Conservation (phyloP, 305 asterid genomes). For the Solanum chacoense region DNA sequence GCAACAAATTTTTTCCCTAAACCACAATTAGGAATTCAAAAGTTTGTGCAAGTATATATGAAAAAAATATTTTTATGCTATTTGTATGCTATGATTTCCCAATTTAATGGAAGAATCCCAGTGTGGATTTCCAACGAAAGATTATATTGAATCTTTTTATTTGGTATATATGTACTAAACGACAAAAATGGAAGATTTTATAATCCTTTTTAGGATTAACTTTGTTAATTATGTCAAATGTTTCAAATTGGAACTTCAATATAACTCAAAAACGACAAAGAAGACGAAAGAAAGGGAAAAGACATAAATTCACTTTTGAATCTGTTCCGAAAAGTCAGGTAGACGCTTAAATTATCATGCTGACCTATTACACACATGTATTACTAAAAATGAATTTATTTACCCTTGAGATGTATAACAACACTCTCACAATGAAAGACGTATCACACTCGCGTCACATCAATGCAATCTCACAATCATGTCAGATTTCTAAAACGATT, state of each 20-base stretch:
- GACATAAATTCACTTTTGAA: too few relatives aligned
- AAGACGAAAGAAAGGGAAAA: too few relatives aligned
- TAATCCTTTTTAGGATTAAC: neutral
- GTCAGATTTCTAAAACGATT: too few relatives aligned
- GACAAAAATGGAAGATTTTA: neutral
- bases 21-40: neutral
- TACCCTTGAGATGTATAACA: too few relatives aligned
- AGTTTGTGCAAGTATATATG: neutral
- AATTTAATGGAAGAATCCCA: neutral
- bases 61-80: neutral
- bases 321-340: too few relatives aligned
- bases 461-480: too few relatives aligned
- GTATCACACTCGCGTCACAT: too few relatives aligned
- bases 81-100: neutral
- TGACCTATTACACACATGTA: too few relatives aligned
- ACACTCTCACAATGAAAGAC: too few relatives aligned
- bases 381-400: too few relatives aligned
- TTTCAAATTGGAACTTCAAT: neutral
- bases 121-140: neutral
- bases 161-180: neutral
- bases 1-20: neutral
- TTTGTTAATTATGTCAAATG: neutral
- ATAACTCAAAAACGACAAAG: neutral
- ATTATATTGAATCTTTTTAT: neutral
- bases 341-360: too few relatives aligned